Base-by-base conservation (phyloP, 164 flowering plant genomes). In the Cinnamomum micranthum region DNA sequence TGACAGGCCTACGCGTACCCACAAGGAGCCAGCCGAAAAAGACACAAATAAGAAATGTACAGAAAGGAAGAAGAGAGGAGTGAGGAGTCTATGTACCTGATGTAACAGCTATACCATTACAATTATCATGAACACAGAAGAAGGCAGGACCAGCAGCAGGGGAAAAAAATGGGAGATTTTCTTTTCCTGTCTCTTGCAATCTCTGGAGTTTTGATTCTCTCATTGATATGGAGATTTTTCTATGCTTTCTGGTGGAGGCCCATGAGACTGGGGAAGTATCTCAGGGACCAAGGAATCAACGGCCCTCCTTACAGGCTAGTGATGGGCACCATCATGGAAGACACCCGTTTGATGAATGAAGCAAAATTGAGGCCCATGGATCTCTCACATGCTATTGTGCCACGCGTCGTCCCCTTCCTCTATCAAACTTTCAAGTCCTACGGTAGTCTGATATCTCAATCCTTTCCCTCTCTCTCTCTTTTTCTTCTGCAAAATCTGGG, bases 171-270 rank as follows among this genome's bases (percentile, higher is more conserved):
- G 76, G 76, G 27, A 17, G 25, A 47, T 22, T 51, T 66, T 52
- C 76, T 66, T 24, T 27, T 51, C 11, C 2, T 65, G 20, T 50
- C 25, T 20, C 67, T 79, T 24, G 15, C 79, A 1, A 19, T 70
- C 69, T 66, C 50, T 25, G 27, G 41, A 13, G 17, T 28, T 19
- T 66, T 28, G 47, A 4, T 25, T 7, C 2, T 22, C 4, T 22
- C 28, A 2, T 67, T 51, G 65, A n/a, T 74, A 15, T 4, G 35
- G 62, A 63, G 50, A 23, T 12, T 62, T 11, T 14, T 71, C 20
- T 63, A 70, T 64, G 25, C n/a, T 17, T 63, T 86, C 47, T 85
- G 88, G 90, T 84, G 85, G 88, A 87, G 59, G 73, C 90, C 92
- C 63, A 86, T 73, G 76, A 62, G 68, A 72, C 75, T 81, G 68